Evolutionary conservation across 495 filamentous ascomycete species (phyloP), one percentile per base, ranked within the genome.

Genomic region (Daldinia concentrica): DNA sequence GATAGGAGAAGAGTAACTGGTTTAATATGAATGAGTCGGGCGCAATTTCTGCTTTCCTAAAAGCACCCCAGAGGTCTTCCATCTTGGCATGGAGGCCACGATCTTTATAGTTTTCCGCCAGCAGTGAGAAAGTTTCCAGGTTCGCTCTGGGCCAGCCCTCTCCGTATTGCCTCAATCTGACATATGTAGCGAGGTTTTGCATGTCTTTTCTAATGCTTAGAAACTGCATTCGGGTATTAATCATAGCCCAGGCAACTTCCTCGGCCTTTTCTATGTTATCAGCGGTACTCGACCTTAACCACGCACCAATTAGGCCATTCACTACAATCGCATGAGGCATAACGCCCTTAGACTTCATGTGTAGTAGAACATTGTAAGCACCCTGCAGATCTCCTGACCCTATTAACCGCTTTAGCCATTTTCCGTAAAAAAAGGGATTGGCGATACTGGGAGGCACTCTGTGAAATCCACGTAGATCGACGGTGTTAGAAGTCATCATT

Each of bases 341-440:
- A 3, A 93, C 85, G 2, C 87, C 88, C 72, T 85, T 86, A 32
- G 87, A 84, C 74, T 88, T 88, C 86, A 92, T 91, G 57, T 91
- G 80, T 29, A 88, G 85, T 14, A 92, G 81, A 14, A 93, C 91
- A 41, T 87, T 81, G 37, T 86, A 87, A 6, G 91, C 91, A 9
- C 89, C 89, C 69, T 91, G 86, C 17, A 91, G 80, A 62, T 93
- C 87, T 6, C 88, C 90, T 73, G 88, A 87, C 29, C 90, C 90
- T 65, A 94, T 90, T 1, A 94, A 84, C 43, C 92, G 89, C 78
- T 92, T 93, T 74, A 93, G 83, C 91, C 91, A 94, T 71, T 88
- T 92, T 12, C 90, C 92, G 68, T 90, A 89, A 78, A 94, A 94
- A 79, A 91, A 93, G 43, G 91, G 88, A 73, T 92, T 93, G 57